These are phyloP conservation scores for Ogataea wickerhamii DNA, from an alignment of 805 yeast genomes.

Conservation along the genomic window DNA sequence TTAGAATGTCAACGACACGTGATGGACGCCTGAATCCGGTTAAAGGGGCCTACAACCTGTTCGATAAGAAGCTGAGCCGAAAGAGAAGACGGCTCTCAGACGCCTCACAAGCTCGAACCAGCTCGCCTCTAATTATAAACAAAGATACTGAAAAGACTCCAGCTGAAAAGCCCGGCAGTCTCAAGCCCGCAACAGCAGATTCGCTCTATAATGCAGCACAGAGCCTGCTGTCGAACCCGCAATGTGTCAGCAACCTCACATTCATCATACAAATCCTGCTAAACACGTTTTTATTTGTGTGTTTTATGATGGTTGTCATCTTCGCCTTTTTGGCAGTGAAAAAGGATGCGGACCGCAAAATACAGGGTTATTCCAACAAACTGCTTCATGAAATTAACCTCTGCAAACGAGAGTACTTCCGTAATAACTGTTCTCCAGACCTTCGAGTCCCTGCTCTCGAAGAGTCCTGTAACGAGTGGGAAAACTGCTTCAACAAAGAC, in stretches of 20 bases:
- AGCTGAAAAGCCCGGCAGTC: no score
- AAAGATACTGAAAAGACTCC: not conserved
- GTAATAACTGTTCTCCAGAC: slow-evolving; percentile 68
- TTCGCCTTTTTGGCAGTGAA: slow-evolving; percentile 27
- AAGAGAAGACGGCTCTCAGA: slow-evolving; percentile 19
- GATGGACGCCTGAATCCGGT: slow-evolving; percentile 26
- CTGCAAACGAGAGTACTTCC: slow-evolving; percentile 66
- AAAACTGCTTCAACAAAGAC: slow-evolving; percentile 76
- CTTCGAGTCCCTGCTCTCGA: slow-evolving; percentile 73
- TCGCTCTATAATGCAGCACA: slow-evolving; percentile 10
- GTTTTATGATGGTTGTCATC: slow-evolving; percentile 17
- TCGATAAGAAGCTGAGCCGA: slow-evolving; percentile 21
- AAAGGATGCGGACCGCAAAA: slow-evolving; percentile 65
- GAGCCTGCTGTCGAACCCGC: slow-evolving; percentile 24
- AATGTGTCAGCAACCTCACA: slow-evolving; percentile 26
- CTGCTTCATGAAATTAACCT: slow-evolving; percentile 58
- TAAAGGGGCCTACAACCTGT: slow-evolving; percentile 29
- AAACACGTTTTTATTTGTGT: slow-evolving; percentile 23
- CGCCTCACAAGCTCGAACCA: slow-evolving; percentile 1
- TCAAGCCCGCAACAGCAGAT: not conserved
- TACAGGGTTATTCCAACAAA: slow-evolving; percentile 59
- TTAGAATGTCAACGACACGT: slow-evolving; percentile 16
- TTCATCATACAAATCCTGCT: slow-evolving; percentile 25
- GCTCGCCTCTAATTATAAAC: slow-evolving; percentile 2
- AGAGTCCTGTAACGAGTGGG: slow-evolving; percentile 67